Evolutionary conservation across 148 eudicot species (phyloP).

Genomic region (Camellia granthamiana): DNA sequence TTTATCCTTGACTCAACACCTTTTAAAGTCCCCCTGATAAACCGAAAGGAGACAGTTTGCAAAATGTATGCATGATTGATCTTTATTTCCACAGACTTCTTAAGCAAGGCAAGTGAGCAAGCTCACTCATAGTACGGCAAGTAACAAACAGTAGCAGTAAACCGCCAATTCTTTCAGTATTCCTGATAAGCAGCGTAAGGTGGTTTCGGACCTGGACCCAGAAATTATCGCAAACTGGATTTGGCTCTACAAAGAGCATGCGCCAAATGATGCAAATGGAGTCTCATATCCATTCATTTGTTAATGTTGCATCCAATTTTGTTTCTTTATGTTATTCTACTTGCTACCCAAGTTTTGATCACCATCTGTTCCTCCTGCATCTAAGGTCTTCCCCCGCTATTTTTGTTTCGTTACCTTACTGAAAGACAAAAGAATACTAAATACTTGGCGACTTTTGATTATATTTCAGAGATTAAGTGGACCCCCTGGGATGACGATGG

Average conservation of each 20-base stretch:
- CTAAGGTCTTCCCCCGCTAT: not conserved
- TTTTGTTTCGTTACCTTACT: not conserved
- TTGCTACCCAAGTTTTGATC: not conserved
- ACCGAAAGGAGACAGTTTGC: no score
- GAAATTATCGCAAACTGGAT: no score
- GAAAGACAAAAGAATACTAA: no score
- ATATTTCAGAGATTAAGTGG: slow-evolving; percentile 72
- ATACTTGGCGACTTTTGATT: not conserved
- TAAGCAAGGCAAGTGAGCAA: not conserved
- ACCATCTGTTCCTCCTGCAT: not conserved
- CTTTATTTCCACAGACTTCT: not conserved
- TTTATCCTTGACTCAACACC: no score
- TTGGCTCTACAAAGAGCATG: no score
- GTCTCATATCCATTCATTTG: not conserved
- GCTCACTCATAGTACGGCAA: no score
- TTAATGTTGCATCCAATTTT: not conserved
- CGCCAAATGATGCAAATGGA: no score
- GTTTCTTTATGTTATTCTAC: not conserved
- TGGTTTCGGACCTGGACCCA: no score
- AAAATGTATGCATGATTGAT: not conserved
- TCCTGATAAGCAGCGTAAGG: no score
- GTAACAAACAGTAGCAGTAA: no score
- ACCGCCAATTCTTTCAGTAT: no score
- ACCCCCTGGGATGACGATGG: slow-evolving; percentile 93
- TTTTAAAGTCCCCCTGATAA: no score